Base-by-base conservation (phyloP, 306 rosid species). In the Senna siamea region DNA sequence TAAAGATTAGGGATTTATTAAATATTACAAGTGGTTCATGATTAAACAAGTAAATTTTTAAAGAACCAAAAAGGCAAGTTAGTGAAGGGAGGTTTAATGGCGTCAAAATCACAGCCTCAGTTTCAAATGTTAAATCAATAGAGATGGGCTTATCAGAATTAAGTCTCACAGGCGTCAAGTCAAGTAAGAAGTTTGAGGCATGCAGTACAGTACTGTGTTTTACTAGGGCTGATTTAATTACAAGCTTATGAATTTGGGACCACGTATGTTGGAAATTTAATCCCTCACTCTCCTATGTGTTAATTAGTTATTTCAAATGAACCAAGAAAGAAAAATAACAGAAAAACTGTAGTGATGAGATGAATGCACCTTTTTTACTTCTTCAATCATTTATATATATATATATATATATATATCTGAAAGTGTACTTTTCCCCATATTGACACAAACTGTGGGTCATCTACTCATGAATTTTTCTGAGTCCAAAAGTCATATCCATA, bases 241-340 rank as follows among this genome's bases (percentile, higher is more conserved):
- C 56, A 26, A 26, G 30, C 4, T 37, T 1, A 37, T 54, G 23
- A 19, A 61, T 50, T 20, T 28, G 84, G 87, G 87, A 58, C 85
- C 82, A 32, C 55, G 40, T 65, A 74, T 63, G 2, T 20, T 83
- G 69, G 71, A 72, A 77, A 67, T 80, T 55, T 50, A 46, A 73
- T 73, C 77, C 83, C 77, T 84, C 77, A 82, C 77, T 68, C 76
- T 79, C 87, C 85, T 63, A 18, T 70, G 55, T 78, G 84, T 80
- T 5, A 4, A 5, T 37, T 68, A 38, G 15, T 47, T 71, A 78
- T 32, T 62, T 54, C 34, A 47, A 55, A 19, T 76, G 28, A 19
- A 20, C 61, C 70, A 48, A 62, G 50, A 81, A 56, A 72, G 17
- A 28, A 58, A 62, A 57, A 43, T 40, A 67, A 68, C 53, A 46